A percentile compares a stretch with the other conserved stretches of the same genome.
Conservation (phyloP, 2,329 filamentous ascomycete species). For the Penicillium thymicola region DNA sequence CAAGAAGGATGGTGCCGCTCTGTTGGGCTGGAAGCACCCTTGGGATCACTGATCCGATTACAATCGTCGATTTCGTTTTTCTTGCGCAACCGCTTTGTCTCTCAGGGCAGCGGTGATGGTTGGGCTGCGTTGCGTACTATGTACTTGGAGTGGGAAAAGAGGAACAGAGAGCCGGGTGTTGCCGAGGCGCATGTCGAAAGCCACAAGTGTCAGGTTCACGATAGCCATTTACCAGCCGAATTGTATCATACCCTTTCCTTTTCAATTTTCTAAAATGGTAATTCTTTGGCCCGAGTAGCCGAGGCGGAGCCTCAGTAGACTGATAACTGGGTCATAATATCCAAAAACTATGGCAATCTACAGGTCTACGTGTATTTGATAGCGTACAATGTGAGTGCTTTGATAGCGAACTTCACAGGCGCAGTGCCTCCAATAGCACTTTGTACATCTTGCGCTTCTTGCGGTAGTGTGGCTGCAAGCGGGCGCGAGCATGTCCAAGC, state of each 20-base stretch:
- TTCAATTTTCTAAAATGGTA: conserved; percentile 2
- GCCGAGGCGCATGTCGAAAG: conserved; percentile 1
- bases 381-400: conserved; percentile 7
- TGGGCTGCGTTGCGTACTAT: background rate
- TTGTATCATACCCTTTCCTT: conserved; percentile 26
- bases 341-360: conserved; percentile 3
- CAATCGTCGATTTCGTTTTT: conserved; percentile 7
- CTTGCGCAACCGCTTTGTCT: background rate
- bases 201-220: background rate
- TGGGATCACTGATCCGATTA: conserved; percentile 74
- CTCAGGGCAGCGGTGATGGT: background rate
- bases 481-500: conserved; percentile 61
- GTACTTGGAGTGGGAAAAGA: background rate
- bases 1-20: conserved; percentile 88
- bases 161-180: background rate
- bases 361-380: conserved; percentile 8
- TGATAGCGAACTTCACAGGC: conserved; percentile 7
- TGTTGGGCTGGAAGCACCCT: conserved; percentile 92
- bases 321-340: background rate
- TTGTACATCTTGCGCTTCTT: conserved; percentile 92
- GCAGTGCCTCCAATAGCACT: conserved; percentile 67
- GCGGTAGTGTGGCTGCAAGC: conserved; percentile 53
- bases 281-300: background rate
- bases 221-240: conserved; percentile 13
- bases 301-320: background rate